Percentiles rank a stretch among this genome's conserved stretches.
Evolutionary conservation across 495 filamentous ascomycete species (phyloP).

Genomic region (Aspergillus bertholletiae): DNA sequence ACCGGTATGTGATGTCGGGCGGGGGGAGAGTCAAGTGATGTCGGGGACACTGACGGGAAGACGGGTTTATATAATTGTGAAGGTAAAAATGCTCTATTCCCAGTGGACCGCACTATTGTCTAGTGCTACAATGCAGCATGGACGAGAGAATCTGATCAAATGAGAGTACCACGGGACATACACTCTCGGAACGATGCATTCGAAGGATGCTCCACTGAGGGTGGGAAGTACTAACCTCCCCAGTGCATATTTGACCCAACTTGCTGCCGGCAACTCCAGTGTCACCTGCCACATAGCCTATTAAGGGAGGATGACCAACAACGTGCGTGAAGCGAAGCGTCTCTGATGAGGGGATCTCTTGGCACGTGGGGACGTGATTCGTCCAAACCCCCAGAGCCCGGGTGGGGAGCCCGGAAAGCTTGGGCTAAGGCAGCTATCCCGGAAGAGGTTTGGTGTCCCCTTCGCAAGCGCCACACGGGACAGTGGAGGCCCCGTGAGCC

Average conservation of each 20-base stretch:
- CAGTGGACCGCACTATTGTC: background rate
- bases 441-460: background rate
- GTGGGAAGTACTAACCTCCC: background rate
- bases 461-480: background rate
- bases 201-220: background rate
- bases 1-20: no score
- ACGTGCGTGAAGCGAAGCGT: conserved; percentile 29
- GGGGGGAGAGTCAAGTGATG: no score
- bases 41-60: background rate
- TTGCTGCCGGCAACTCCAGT: background rate
- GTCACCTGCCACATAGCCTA: conserved; percentile 22
- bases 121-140: background rate
- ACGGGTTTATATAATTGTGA: background rate
- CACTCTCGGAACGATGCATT: background rate
- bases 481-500: background rate
- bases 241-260: background rate
- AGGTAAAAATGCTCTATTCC: background rate
- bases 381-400: no score
- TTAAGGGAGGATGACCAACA: conserved; percentile 23
- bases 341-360: conserved; percentile 16
- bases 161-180: background rate
- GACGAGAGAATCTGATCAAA: background rate
- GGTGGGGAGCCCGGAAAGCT: conserved; percentile 1
- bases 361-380: conserved; percentile 39
- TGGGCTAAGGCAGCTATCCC: background rate